Conservation (phyloP, 257 asterid species). For the Fraxinus americana region DNA sequence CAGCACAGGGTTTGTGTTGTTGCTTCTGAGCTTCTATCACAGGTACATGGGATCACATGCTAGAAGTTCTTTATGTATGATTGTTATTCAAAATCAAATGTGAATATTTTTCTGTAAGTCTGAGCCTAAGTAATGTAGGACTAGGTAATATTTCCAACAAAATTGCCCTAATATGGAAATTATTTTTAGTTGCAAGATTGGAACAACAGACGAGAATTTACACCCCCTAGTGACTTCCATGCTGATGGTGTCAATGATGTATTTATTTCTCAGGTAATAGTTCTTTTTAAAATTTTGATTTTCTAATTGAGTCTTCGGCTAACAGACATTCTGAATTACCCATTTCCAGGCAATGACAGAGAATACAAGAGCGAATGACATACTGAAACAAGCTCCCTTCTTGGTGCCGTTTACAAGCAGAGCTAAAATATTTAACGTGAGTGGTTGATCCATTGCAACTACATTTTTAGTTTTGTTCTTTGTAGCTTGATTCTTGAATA, state of each 20-base stretch:
- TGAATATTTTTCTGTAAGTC: conserved; percentile 21
- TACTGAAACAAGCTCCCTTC: conserved; percentile 93
- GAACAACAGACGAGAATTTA: conserved; percentile 92
- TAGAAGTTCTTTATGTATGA: conserved; percentile 13
- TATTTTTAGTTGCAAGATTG: conserved; percentile 86
- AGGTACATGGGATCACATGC: conserved; percentile 55
- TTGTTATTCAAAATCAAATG: conserved; percentile 16
- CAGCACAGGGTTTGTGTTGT: conserved; percentile 81
- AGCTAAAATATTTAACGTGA: conserved; percentile 88
- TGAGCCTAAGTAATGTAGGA: conserved; percentile 8
- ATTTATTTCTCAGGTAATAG: conserved; percentile 79
- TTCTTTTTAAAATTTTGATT: conserved; percentile 28
- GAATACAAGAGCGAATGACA: conserved; percentile 79
- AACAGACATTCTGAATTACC: conserved; percentile 17
- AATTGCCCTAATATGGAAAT: conserved; percentile 29
- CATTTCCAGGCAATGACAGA: conserved; percentile 73
- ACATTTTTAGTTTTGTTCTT: conserved; percentile 14
- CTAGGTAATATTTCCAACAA: conserved; percentile 9
- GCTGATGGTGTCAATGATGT: conserved; percentile 92
- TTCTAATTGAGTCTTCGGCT: neutral
- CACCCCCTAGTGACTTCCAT: conserved; percentile 84
- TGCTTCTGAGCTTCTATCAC: conserved; percentile 95
- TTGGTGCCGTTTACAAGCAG: conserved; percentile 95
- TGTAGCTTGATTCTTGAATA: conserved; percentile 13
- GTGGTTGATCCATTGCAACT: conserved; percentile 35